These are phyloP conservation scores for Trichoderma parareesei DNA, from an alignment of 495 filamentous ascomycete genomes.

Conservation along the genomic window DNA sequence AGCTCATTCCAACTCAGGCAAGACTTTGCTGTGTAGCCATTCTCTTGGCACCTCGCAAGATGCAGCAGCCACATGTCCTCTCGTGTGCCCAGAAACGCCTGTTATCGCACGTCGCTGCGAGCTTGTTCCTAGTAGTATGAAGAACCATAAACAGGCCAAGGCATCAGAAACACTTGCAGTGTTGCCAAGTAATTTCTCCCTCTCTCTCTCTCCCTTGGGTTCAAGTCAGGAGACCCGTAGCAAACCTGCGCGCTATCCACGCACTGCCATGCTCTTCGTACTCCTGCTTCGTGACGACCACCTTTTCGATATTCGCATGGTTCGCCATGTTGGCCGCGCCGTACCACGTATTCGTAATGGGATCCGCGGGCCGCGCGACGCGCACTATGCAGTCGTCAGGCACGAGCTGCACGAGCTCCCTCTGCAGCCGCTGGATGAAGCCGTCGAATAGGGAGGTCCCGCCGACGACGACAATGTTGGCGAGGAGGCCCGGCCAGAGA, in stretches of 20 bases:
- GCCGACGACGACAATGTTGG: constrained; percentile 83
- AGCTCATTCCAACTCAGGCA: neutral
- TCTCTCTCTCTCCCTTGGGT: neutral
- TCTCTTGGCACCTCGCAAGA: too few species aligned
- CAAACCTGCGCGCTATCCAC: constrained; percentile 71
- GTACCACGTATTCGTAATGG: constrained; percentile 74
- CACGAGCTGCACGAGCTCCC: constrained; percentile 64
- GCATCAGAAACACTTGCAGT: neutral
- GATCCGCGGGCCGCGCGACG: constrained; percentile 62
- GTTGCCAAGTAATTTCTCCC: neutral
- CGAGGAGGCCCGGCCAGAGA: constrained; percentile 67
- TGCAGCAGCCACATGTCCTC: too few species aligned
- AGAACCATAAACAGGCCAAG: neutral
- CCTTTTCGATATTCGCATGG: constrained; percentile 52
- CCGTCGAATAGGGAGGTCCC: constrained; percentile 75
- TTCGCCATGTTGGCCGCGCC: constrained; percentile 71
- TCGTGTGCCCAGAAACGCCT: too few species aligned
- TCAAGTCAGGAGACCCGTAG: constrained; percentile 19
- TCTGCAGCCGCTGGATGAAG: constrained; percentile 75
- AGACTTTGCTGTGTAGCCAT: too few species aligned
- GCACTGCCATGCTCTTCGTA: constrained; percentile 79
- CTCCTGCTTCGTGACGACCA: constrained; percentile 75
- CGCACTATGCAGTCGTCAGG: constrained; percentile 71
- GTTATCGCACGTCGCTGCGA: too few species aligned
- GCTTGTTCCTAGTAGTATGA: too few species aligned